Base-by-base conservation (phyloP, 352 stramenopile species). In the Globisporangium nodosum region DNA sequence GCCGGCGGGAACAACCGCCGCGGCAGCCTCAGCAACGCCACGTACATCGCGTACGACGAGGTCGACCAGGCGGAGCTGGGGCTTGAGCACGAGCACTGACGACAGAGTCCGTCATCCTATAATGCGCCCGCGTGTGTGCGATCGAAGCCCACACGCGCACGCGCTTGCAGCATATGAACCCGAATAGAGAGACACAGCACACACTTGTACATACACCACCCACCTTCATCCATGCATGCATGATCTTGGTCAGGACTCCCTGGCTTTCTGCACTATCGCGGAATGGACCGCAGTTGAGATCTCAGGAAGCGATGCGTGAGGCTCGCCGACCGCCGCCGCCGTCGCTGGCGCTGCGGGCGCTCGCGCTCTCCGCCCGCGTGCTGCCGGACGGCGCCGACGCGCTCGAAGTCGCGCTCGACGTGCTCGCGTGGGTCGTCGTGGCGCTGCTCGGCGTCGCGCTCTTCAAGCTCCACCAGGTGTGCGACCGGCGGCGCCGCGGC, bases 21-120 rank as follows among this genome's bases (percentile, higher is more conserved):
- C 49, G 57, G 70, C 27, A 72, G 76, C 43, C 72, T 90, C 51
- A 68, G 65, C 53, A 90, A 87, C 52, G 68, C 61, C 33, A 90
- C 80, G 30, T 90, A 75, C 47, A 74, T 90, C 54, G 81, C 75
- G 45, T 86, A 90, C 64, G 80, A 90, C 64, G 71, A 85, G 50
- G n/a, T 65, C 9, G 60, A 65, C 31, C 47, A 33, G 24, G 18
- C 16, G 42, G 43, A 49, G 39, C 39, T 43, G 4, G 39, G 8
- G 4, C 11, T 18, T 6, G 13, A 42, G 3, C 30, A 45, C 31
- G 8, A 52, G 33, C 33, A 52, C 24, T 27, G 24, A 27, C 24
- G 1, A 3, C 24, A 27, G 24, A 27, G 24, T 27, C 24, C 24
- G 24, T 1, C 24, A 27, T 27, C 2, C 8, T 43, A 43, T 43